Percentiles rank a stretch among this genome's conserved stretches.
phyloP scores from a whole-genome alignment of 2,329 filamentous ascomycete genomes.

The Ceratocystis lukuohia region DNA sequence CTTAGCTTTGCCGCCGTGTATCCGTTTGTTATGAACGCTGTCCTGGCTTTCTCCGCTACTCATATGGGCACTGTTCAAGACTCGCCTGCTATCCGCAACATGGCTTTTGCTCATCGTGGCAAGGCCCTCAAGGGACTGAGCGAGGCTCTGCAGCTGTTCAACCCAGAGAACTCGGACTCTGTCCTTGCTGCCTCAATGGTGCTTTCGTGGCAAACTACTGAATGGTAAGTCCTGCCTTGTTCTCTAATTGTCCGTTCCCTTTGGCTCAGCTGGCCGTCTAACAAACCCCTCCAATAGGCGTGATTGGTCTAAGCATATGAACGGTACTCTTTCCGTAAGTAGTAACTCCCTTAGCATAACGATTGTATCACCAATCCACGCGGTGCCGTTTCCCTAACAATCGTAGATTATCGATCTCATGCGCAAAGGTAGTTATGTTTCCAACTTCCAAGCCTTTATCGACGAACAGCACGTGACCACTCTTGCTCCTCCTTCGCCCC shows the following conservation, averaged over 20 bases:
- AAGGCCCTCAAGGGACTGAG: slow-evolving; percentile 78
- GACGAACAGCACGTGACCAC: slow-evolving; percentile 49
- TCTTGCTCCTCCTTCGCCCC: slow-evolving; percentile 45
- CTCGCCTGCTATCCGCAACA: slow-evolving; percentile 70
- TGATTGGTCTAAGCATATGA: slow-evolving; percentile 85
- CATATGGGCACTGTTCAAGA: slow-evolving; percentile 83
- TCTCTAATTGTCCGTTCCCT: neutral
- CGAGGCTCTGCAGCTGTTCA: slow-evolving; percentile 74
- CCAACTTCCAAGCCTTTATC: slow-evolving; percentile 71
- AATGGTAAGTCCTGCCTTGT: slow-evolving; percentile 54
- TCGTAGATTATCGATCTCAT: slow-evolving; percentile 50
- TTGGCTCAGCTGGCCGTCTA: slow-evolving; percentile 23
- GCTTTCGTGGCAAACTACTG: slow-evolving; percentile 88
- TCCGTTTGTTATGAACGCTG: slow-evolving; percentile 83
- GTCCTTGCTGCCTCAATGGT: slow-evolving; percentile 83
- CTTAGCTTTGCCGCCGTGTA: slow-evolving; percentile 70
- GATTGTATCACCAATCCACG: neutral
- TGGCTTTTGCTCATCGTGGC: slow-evolving; percentile 80
- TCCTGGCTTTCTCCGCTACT: slow-evolving; percentile 87
- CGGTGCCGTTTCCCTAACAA: slow-evolving; percentile 20
- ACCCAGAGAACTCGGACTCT: slow-evolving; percentile 74
- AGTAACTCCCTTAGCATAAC: slow-evolving; percentile 25
- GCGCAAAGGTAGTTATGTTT: slow-evolving; percentile 78
- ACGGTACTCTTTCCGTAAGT: slow-evolving; percentile 76
- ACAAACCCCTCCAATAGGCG: slow-evolving; percentile 43